Conservation (phyloP, 306 rosid species). For the Cucurbita moschata region DNA sequence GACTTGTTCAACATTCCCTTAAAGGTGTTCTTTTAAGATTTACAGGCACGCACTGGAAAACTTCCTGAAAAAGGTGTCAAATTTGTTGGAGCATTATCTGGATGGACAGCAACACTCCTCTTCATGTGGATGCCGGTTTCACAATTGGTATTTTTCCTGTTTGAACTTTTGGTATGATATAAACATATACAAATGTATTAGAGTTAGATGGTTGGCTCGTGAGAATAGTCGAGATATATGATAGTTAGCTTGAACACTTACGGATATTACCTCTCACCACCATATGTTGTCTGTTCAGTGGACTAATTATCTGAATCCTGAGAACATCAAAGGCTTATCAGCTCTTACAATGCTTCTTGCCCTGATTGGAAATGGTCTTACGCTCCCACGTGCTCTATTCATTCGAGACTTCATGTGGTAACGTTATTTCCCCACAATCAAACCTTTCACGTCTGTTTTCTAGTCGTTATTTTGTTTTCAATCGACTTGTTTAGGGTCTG, state of each 20-base stretch:
- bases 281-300: conserved; percentile 40
- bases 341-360: conserved; percentile 88
- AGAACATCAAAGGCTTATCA: conserved; percentile 89
- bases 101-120: conserved; percentile 94
- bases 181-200: background rate
- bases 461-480: background rate
- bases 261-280: conserved; percentile 1
- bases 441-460: background rate
- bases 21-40: conserved; percentile 16
- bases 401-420: conserved; percentile 94
- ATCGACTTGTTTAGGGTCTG: background rate
- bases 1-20: conserved; percentile 8
- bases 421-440: conserved; percentile 7
- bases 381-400: conserved; percentile 74
- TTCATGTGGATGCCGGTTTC: conserved; percentile 99
- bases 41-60: conserved; percentile 69
- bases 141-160: conserved; percentile 48
- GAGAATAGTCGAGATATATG: no score
- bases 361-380: conserved; percentile 83
- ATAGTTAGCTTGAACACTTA: background rate
- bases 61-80: conserved; percentile 56
- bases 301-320: conserved; percentile 91
- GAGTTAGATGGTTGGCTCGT: no score
- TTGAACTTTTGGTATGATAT: conserved; percentile 4
- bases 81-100: conserved; percentile 85